phyloP scores from a whole-genome alignment of 1,284 basidiomycete species.

The Fomes fomentarius region DNA sequence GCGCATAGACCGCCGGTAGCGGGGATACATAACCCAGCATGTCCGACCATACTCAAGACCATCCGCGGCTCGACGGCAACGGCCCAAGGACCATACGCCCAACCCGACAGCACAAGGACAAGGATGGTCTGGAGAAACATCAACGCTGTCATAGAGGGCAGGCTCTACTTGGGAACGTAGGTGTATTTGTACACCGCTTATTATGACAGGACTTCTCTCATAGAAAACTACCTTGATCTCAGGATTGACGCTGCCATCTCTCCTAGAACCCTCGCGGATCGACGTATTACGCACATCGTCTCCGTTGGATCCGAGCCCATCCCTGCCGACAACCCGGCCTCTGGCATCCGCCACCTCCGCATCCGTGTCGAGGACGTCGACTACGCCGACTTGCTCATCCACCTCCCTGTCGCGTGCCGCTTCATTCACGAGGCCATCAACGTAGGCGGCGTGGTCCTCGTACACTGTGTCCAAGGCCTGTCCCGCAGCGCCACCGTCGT shows the following conservation, averaged over 20 bases:
- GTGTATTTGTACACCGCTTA: slow-evolving; percentile 38
- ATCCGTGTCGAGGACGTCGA: slow-evolving; percentile 81
- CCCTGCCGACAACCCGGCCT: slow-evolving; percentile 73
- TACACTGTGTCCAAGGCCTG: slow-evolving; percentile 84
- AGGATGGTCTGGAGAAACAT: slow-evolving; percentile 72
- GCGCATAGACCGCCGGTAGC: slow-evolving; percentile 23
- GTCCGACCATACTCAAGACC: slow-evolving; percentile 18
- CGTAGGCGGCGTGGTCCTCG: slow-evolving; percentile 73
- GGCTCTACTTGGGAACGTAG: slow-evolving; percentile 78
- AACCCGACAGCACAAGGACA: slow-evolving; percentile 6
- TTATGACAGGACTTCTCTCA: slow-evolving; percentile 22
- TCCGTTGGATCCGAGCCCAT: slow-evolving; percentile 75
- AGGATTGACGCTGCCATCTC: slow-evolving; percentile 75
- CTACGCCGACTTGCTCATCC: slow-evolving; percentile 80
- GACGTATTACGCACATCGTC: slow-evolving; percentile 75
- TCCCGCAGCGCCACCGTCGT: slow-evolving; percentile 83
- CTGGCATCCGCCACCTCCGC: slow-evolving; percentile 70
- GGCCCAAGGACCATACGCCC: slow-evolving; percentile 19
- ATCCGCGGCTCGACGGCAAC: slow-evolving; percentile 17
- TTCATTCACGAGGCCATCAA: slow-evolving; percentile 80
- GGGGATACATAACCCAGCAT: slow-evolving; percentile 34
- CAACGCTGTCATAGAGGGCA: slow-evolving; percentile 67
- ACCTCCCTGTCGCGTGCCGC: slow-evolving; percentile 74
- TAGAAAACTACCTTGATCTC: slow-evolving; percentile 19
- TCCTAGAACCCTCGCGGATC: slow-evolving; percentile 72